Base-by-base conservation (phyloP, 192 early-diverging fungal genomes). In the Anaeromyces robustus region DNA sequence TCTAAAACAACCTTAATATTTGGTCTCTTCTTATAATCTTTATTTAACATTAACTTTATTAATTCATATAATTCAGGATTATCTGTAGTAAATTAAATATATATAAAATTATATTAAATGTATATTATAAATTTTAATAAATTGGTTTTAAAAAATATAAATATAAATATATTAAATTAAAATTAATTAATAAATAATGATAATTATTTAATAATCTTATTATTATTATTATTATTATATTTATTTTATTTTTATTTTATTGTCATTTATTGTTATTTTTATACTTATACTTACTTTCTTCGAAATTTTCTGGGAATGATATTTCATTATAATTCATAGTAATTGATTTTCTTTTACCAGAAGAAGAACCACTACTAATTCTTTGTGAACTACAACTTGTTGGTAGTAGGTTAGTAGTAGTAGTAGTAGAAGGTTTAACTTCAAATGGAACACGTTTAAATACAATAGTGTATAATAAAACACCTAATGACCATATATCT, bases 401-500 rank as follows among this genome's bases (percentile, higher is more conserved):
- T 52, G 43, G 43, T 52, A 52, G 2, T 22, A 52, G 22, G n/a
- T n/a, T n/a, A n/a, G n/a, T n/a, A n/a, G n/a, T n/a, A n/a, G n/a
- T n/a, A n/a, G n/a, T n/a, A 22, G 16, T 22, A 18, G 16, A 2
- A 22, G 43, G 18, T 22, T 52, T 52, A 52, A 52, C 43, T 22
- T 18, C 43, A 52, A 52, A 52, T 18, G 43, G 43, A 52, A 52
- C 43, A 80, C 30, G 30, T 30, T 80, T 29, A 52, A 39, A 82
- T 18, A 82, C 83, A 29, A 82, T 30, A 16, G 39, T 82, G 30
- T 82, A 41, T 16, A 80, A 77, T 77, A 80, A 32, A 30, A 80
- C 78, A 29, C 94, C 95, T 0, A 96, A 82, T 6, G 89, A 89
- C 95, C 95, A 96, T 28, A 96, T 89, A 83, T 96, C 95, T 83